phyloP scores from a whole-genome alignment of 163 green algal genomes.

The Coccomyxa subellipsoidea region DNA sequence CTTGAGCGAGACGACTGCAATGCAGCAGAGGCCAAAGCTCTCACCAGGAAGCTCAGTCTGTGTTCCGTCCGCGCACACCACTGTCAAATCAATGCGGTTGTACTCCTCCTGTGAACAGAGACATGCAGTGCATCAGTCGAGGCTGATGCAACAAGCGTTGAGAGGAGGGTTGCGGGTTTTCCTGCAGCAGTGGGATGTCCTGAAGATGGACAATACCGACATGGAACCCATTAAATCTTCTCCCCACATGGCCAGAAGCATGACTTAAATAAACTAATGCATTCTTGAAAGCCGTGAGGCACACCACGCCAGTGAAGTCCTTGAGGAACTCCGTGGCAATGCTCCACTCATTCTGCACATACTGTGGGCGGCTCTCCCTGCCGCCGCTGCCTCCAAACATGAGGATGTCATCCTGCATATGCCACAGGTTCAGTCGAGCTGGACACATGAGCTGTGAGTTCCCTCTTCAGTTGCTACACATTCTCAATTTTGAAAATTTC shows the following conservation, averaged over 20 bases:
- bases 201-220: no score
- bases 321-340: conserved; percentile 24
- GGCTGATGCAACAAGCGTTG: background rate
- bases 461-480: no score
- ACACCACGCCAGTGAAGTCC: conserved; percentile 11
- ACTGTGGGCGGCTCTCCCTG: conserved; percentile 20
- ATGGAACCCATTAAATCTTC: background rate
- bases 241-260: background rate
- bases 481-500: background rate
- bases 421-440: background rate
- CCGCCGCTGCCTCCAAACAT: conserved; percentile 23
- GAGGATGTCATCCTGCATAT: conserved; percentile 29
- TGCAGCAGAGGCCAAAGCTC: background rate
- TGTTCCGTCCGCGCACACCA: conserved; percentile 15
- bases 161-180: no score
- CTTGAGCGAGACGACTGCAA: background rate
- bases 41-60: conserved; percentile 6
- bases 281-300: background rate
- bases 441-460: background rate
- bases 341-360: conserved; percentile 21
- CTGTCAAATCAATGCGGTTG: conserved; percentile 1
- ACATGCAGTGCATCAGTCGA: background rate
- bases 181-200: no score
- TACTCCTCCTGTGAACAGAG: conserved; percentile 15
- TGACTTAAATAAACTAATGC: background rate